phyloP scores from a whole-genome alignment of 140 eudicot species.

The Stevia rebaudiana region DNA sequence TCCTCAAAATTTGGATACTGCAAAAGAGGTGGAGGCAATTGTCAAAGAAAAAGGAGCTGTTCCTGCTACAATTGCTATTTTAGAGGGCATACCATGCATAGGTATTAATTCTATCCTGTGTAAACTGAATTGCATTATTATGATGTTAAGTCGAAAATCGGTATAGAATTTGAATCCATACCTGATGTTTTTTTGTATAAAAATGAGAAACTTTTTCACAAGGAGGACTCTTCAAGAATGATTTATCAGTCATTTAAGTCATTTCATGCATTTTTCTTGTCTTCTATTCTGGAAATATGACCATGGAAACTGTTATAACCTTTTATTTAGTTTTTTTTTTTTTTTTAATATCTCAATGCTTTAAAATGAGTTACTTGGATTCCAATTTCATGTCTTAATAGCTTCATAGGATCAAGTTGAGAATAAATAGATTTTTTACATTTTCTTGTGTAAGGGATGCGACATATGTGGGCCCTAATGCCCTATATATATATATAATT shows the following conservation, averaged over 20 bases:
- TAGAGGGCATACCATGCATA: conserved; percentile 87
- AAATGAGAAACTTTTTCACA: background rate
- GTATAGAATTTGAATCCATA: background rate
- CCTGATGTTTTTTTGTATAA: background rate
- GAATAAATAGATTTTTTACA: background rate
- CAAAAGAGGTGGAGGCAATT: conserved; percentile 83
- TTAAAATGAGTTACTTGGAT: background rate
- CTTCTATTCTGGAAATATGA: background rate
- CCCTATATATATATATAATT: no score
- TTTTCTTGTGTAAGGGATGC: background rate
- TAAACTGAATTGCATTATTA: background rate
- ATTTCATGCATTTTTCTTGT: background rate
- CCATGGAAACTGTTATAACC: background rate
- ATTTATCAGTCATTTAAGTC: background rate
- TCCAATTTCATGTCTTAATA: background rate
- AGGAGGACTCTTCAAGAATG: background rate
- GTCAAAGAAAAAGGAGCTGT: conserved; percentile 82
- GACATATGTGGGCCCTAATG: no score
- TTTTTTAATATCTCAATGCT: background rate
- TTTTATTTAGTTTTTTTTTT: background rate
- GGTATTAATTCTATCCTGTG: conserved; percentile 36
- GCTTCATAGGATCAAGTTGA: background rate
- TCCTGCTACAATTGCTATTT: conserved; percentile 89
- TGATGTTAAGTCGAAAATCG: background rate
- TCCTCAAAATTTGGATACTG: conserved; percentile 89